Base-by-base conservation (phyloP, 441 rosid genomes). In the Pelargonium australe region DNA sequence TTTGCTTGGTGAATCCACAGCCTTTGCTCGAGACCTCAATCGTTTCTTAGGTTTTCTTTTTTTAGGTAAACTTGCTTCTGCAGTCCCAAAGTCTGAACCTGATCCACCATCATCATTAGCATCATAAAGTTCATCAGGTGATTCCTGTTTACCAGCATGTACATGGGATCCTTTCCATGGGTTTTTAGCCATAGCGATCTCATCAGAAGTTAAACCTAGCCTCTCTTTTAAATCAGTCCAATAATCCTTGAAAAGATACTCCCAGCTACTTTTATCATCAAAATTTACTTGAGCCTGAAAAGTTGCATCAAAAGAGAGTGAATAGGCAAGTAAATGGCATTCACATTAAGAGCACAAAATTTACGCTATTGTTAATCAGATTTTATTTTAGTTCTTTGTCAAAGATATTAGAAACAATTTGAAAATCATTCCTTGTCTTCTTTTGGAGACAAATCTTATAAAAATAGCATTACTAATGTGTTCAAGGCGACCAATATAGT, bases 211-310 rank as follows among this genome's bases (percentile, higher is more conserved):
- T 76, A 96, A 83, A 65, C 80, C 81, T 61, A 88, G 83, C 73
- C 87, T 85, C 66, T 80, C 89, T 85, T 91, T 96, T 72, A 91
- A 75, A 75, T 67, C 81, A 71, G 82, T 75, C 99, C 99, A 96
- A 71, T 96, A 96, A 23, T 87, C 85, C 84, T 96, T 96, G 78
- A 96, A 96, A 64, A 96, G 96, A 87, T 91, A 96, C 85, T 96
- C 99, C 98, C 98, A 96, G 84, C 97, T 96, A 74, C 80, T 82
- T 83, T 84, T 80, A 78, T 96, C 99, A 79, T 96, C 99, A 83
- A 93, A 92, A 81, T 96, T 97, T 80, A 96, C 99, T 82, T 89
- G 88, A 79, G 88, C 95, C 99, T 96, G 85, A 69, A 80, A 23
- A 74, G 7, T 7, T 3, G 14, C 58, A 14, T 4, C 7, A 8